Percentiles rank a stretch among this genome's conserved stretches.
Evolutionary conservation across 208 protist genomes (phyloP).

Genomic region (Leptomonas pyrrhocoris): DNA sequence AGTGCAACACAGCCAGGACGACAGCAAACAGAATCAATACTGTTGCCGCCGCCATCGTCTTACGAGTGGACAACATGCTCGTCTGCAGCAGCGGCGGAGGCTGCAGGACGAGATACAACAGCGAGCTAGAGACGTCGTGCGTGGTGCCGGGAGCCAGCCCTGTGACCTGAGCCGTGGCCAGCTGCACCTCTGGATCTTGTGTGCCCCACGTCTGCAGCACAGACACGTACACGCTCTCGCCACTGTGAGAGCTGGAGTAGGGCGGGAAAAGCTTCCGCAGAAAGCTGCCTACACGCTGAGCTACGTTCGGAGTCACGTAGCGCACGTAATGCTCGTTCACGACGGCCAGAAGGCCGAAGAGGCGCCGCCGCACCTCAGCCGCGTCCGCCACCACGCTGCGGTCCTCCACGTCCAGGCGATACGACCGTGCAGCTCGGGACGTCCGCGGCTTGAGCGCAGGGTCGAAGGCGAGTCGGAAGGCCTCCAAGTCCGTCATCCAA

Average conservation of each 20-base stretch:
- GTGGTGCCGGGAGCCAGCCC: conserved; percentile 41
- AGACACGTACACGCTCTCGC: conserved; percentile 31
- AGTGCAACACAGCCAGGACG: conserved; percentile 19
- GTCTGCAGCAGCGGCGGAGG: conserved; percentile 43
- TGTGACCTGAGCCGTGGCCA: conserved; percentile 39
- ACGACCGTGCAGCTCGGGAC: conserved; percentile 5
- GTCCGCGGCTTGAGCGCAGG: background rate
- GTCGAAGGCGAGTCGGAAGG: conserved; percentile 34
- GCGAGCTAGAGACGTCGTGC: conserved; percentile 39
- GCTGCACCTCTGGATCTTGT: conserved; percentile 54
- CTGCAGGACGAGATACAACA: conserved; percentile 47
- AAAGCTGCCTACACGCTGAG: conserved; percentile 11
- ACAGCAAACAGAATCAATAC: conserved; percentile 29
- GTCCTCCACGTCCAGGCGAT: conserved; percentile 26
- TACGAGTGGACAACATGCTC: conserved; percentile 24
- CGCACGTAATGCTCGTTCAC: conserved; percentile 47
- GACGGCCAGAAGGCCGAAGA: conserved; percentile 36
- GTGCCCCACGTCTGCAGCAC: conserved; percentile 36
- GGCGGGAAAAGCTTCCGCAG: conserved; percentile 20
- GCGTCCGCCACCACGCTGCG: conserved; percentile 26
- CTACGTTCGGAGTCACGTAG: conserved; percentile 19
- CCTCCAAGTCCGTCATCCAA: conserved; percentile 48
- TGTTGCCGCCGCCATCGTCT: conserved; percentile 17
- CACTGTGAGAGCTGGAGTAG: background rate
- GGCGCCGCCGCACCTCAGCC: conserved; percentile 32